Evolutionary conservation across 2,329 filamentous ascomycete species (phyloP).

Genomic region (Aspergillus thermomutatus): DNA sequence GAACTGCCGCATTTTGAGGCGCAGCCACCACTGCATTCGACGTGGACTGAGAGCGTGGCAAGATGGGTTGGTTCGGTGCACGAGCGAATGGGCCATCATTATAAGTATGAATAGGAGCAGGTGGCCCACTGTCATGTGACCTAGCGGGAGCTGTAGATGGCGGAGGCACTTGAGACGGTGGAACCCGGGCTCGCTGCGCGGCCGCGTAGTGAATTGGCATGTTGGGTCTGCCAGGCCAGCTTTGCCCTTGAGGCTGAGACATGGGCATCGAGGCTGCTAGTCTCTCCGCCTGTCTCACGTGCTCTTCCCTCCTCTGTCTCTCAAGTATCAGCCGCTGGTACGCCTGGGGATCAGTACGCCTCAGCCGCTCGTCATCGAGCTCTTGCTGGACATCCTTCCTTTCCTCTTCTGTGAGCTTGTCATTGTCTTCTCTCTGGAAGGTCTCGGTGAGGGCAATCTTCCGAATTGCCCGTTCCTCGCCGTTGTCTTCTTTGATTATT

Average conservation of each 20-base stretch:
- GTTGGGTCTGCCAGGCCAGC: background rate
- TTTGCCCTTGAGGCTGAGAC: background rate
- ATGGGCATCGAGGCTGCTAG: background rate
- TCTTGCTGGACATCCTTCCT: constrained; percentile 51
- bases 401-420: constrained; percentile 62
- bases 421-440: constrained; percentile 67
- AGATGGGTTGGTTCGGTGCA: constrained; percentile 4
- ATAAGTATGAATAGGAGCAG: constrained; percentile 6
- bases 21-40: background rate
- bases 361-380: constrained; percentile 39
- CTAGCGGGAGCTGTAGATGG: background rate
- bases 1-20: background rate
- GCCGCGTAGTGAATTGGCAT: background rate
- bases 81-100: constrained; percentile 20
- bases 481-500: constrained; percentile 27
- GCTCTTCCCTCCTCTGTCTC: constrained; percentile 5
- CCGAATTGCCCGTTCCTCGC: constrained; percentile 25
- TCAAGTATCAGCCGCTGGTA: constrained; percentile 24
- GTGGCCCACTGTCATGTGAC: background rate
- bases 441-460: constrained; percentile 66
- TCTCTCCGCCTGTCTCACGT: background rate
- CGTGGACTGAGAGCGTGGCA: background rate
- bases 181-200: background rate
- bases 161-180: background rate
- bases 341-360: constrained; percentile 34